Evolutionary conservation across 768 basidiomycete genomes (phyloP).

Genomic region (Serendipita vermifera): DNA sequence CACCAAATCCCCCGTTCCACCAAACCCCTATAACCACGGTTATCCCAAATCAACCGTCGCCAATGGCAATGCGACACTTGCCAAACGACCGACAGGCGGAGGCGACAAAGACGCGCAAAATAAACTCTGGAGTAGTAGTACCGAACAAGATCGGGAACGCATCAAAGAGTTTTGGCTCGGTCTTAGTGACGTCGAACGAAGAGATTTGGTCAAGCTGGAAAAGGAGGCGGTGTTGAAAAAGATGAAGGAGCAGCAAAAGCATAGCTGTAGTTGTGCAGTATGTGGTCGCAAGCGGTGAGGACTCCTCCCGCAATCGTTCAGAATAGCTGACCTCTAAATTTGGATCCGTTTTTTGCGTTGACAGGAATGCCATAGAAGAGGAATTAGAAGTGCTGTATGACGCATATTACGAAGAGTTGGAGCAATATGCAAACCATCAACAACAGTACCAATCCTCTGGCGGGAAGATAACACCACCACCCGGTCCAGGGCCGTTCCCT

Average conservation of each 20-base stretch:
- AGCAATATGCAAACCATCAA: conserved; percentile 97
- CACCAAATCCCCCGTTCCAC: conserved; percentile 41
- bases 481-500: conserved; percentile 95
- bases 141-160: conserved; percentile 84
- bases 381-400: conserved; percentile 99
- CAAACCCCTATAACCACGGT: conserved; percentile 38
- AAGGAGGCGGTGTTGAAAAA: conserved; percentile 95
- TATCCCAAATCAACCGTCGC: conserved; percentile 31
- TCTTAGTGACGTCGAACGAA: conserved; percentile 79
- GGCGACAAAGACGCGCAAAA: conserved; percentile 24
- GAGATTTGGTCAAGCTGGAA: conserved; percentile 90
- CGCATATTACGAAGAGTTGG: conserved; percentile 99
- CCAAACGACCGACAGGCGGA: conserved; percentile 24
- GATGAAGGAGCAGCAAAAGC: conserved; percentile 99
- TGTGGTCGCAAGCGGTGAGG: conserved; percentile 90
- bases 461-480: conserved; percentile 80
- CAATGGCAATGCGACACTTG: conserved; percentile 25
- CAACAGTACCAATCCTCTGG: conserved; percentile 88
- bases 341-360: too few relatives aligned
- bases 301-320: background rate
- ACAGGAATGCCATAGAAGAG: conserved; percentile 93
- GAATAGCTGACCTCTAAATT: background rate
- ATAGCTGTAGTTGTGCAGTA: conserved; percentile 89
- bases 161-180: conserved; percentile 98
- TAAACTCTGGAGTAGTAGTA: conserved; percentile 93